Evolutionary conservation across 108 stramenopile species (phyloP), one percentile per base, ranked within the genome.

Genomic region (Fragilariopsis cylindrus): DNA sequence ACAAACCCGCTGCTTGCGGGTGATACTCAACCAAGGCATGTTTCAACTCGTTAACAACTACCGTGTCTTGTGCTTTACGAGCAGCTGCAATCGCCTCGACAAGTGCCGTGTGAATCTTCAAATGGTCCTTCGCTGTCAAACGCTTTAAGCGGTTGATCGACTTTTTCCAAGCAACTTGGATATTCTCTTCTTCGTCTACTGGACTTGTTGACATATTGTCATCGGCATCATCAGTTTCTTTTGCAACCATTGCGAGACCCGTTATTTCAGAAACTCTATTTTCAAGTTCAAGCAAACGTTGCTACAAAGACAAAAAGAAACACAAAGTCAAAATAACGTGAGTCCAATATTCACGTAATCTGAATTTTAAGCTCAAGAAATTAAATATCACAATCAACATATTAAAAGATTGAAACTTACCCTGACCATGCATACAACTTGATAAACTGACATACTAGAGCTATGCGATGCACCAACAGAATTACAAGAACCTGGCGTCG

Each of bases 61-160:
- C 85, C 16, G 82, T 72, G 7, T 87, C 67, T 64, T 92, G 87
- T 41, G 90, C 84, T 69, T 92, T 91, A 41, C 93, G 82, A 13
- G 93, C 93, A 67, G 88, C 82, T 53, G 90, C 79, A 64, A 94
- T 88, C 0, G 93, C 93, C 16, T 85, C 84, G 12, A 91, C 82
- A 13, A 94, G 67, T 13, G 79, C 60, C 21, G 89, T 83, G 6
- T 88, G 83, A 57, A 94, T 88, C 41, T 85, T 79, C 3, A 62
- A 80, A 47, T 86, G 72, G 16, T 77, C 57, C 9, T 70, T 73
- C 7, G 87, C 79, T 54, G 84, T 85, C 11, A 88, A 80, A 8
- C 65, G 57, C 9, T 79, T 72, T 7, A 94, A 78, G 30, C 81
- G 82, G 75, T 88, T 76, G 18, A 92, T 81, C 54, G 84, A 76